Base-by-base conservation (phyloP, 2,329 filamentous ascomycete species). In the Aspergillus piperis region DNA sequence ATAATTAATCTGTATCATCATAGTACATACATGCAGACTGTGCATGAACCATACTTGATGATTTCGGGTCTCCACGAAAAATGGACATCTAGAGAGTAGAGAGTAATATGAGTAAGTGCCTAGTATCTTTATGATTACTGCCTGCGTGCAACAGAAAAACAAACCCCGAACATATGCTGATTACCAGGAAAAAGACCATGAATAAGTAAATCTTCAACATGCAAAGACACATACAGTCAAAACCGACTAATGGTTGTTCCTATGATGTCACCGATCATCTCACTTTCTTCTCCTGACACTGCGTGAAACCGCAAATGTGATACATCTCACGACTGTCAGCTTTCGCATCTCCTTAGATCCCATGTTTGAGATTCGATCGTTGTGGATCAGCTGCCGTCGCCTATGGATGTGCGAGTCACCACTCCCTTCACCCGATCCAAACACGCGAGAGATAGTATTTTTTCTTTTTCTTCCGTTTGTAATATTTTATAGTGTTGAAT, bases 1-100 rank as follows among this genome's bases (percentile, higher is more conserved):
- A 42, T 4, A 5, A 17, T 49, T 25, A 49, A n/a, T 4, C 10
- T 17, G 5, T 30, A 49, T 17, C 25, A 32, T 32, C 47, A 49
- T 30, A 13, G 47, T 32, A 17, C 39, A 54, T 54, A 19, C 52
- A 47, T 44, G 52, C 52, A 54, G 23, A 27, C 42, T 25, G n/a
- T 54, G 52, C 52, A 54, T 54, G 52, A 54, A 54, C 52, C 30
- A 54, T 44, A 30, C 32, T 32, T 54, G 39, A 41, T 3, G 25
- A 54, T 47, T 1, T 19, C 10, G 7, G n/a, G 47, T 32, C 23
- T 8, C 5, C 23, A 21, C 19, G 8, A 1, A 7, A 7, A 21
- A 44, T 44, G 11, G 8, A 6, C 41, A n/a, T 19, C 39, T 42
- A 19, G 1, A 30, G 10, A 10, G 4, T 30, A 30, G 10, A 19